Conservation (phyloP, 129 eudicot genomes). For the Artemisia annua region DNA sequence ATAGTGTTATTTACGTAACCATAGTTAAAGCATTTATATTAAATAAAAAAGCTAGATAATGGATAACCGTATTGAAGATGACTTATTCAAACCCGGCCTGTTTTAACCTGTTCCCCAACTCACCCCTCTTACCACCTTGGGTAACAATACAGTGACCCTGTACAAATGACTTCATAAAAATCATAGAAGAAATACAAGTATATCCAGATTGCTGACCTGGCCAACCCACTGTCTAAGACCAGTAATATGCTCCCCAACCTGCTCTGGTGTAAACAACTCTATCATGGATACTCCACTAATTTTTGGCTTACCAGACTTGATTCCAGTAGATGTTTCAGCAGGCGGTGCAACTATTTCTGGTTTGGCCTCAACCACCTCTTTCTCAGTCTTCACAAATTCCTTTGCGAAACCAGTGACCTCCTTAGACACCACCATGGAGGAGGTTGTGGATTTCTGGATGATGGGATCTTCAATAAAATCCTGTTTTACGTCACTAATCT, state of each 20-base stretch:
- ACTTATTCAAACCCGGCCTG: not conserved
- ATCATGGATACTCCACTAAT: slow-evolving; percentile 87
- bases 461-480: slow-evolving; percentile 39
- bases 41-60: too few relatives aligned
- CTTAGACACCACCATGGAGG: slow-evolving; percentile 27
- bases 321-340: slow-evolving; percentile 44
- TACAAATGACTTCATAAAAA: not conserved
- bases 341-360: slow-evolving; percentile 39
- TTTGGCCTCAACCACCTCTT: slow-evolving; percentile 47
- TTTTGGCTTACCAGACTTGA: slow-evolving; percentile 87
- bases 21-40: too few relatives aligned
- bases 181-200: not conserved
- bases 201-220: slow-evolving; percentile 57
- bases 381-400: slow-evolving; percentile 53
- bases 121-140: not conserved
- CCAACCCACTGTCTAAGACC: slow-evolving; percentile 99
- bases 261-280: slow-evolving; percentile 89
- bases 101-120: slow-evolving; percentile 4
- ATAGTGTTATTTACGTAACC: too few relatives aligned
- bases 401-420: slow-evolving; percentile 32
- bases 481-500: slow-evolving; percentile 37
- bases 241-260: slow-evolving; percentile 79
- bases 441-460: slow-evolving; percentile 35
- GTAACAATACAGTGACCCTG: slow-evolving; percentile 1
- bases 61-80: too few relatives aligned